Base-by-base conservation (phyloP, 306 rosid genomes). In the Erythrophleum fordii region DNA sequence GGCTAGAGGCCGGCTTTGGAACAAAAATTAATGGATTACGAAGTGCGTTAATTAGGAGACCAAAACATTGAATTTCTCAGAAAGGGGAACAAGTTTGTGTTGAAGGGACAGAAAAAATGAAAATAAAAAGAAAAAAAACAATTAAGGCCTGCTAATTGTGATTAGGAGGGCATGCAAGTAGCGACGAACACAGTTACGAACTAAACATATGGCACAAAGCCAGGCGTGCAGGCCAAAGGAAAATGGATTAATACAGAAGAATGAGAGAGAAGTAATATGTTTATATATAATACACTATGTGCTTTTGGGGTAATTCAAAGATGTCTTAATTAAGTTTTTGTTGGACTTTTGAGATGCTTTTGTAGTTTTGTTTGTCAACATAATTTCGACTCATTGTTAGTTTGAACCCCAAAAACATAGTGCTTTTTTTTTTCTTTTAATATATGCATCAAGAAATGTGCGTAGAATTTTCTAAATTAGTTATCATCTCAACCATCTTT, bases 181-280 rank as follows among this genome's bases (percentile, higher is more conserved):
- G 3, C 16, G 31, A 56, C 62, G 62, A 56, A 3, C 31, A 56
- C 8, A 22, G 6, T n/a, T 1, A n/a, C 25, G 25, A n/a, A 6
- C n/a, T n/a, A 52, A 52, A 18, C 6, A 22, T 56, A 22, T 56
- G 31, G 20, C 31, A 3, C 31, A 22, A 56, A 56, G 31, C 31
- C 62, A 56, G 22, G 62, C 31, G 62, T 56, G 62, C 62, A 56
- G 62, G 62, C 62, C 62, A 56, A 56, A 56, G 31, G 62, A 22
- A 8, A 22, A 22, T 22, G 62, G 16, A 23, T 11, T 9, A 8
- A 10, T 55, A 2, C 23, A 3, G n/a, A n/a, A n/a, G n/a, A n/a
- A n/a, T n/a, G n/a, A n/a, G n/a, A n/a, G n/a, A n/a, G n/a, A n/a
- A n/a, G n/a, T n/a, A n/a, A n/a, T n/a, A n/a, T n/a, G n/a, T n/a